phyloP scores from a whole-genome alignment of 2,329 filamentous ascomycete species.

The Xylaria sp. region DNA sequence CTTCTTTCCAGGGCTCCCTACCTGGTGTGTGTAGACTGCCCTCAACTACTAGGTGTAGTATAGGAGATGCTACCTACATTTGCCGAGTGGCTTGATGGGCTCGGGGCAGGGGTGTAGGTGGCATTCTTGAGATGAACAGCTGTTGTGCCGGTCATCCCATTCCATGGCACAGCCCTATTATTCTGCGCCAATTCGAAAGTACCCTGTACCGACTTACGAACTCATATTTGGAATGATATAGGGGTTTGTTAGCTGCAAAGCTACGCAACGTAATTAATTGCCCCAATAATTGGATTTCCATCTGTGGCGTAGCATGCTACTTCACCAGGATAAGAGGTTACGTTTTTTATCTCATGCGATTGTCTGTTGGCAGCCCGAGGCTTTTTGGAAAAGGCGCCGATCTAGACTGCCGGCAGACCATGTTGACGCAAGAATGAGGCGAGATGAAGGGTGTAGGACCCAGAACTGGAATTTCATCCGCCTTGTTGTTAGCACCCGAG shows the following conservation, averaged over 20 bases:
- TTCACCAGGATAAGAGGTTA: background rate
- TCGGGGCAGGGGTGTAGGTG: constrained; percentile 23
- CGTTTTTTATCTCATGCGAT: background rate
- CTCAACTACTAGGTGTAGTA: too few relatives aligned
- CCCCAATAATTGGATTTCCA: constrained; percentile 9
- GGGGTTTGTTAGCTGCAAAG: constrained; percentile 4
- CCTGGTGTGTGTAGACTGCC: background rate
- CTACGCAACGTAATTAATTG: constrained; percentile 15
- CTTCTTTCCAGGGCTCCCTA: constrained; percentile 7
- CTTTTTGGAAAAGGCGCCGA: background rate
- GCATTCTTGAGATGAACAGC: background rate
- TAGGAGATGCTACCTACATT: constrained; percentile 9
- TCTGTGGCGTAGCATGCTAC: background rate
- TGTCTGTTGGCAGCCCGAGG: background rate
- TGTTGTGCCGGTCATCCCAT: constrained; percentile 1
- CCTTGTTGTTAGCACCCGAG: background rate
- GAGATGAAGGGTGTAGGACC: background rate
- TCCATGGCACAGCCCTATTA: constrained; percentile 26
- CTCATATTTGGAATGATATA: constrained; percentile 29
- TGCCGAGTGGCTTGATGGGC: constrained; percentile 26
- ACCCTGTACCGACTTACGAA: constrained; percentile 6
- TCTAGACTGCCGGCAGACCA: background rate
- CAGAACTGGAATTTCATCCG: background rate
- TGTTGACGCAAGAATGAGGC: background rate
- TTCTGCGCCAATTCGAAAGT: constrained; percentile 1